Base-by-base conservation (phyloP, 176 grass and related monocot genomes). In the Triticum turgidum region DNA sequence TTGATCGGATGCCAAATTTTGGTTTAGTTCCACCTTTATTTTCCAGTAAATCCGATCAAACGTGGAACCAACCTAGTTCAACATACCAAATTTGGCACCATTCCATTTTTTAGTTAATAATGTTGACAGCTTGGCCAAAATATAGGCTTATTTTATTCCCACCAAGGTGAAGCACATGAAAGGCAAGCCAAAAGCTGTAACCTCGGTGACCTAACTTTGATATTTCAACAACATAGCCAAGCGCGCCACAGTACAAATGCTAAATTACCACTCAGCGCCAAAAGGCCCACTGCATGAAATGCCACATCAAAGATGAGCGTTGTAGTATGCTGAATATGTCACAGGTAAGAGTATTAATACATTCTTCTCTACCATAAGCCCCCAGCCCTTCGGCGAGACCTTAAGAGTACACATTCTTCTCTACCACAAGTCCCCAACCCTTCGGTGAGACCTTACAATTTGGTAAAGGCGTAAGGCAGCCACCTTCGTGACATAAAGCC, bases 401-500 rank as follows among this genome's bases (percentile, higher is more conserved):
- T 51, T 41, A 49, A 76, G 29, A 79, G 87, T 21, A 12, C 81
- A 68, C 81, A 68, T 78, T 72, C 58, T 72, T 42, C 88, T 81
- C 64, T 74, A 74, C 65, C 67, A 72, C 72, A 83, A 88, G 82
- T 30, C 63, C 79, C 78, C 73, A 69, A 47, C 17, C 90, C 92
- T 94, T 92, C 33, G 89, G 91, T 35, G 81, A 95, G 91, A 82
- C 72, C 89, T 83, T 95, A 64, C 41, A 74, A 67, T 56, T 84
- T 89, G 24, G 44, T 63, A 90, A 80, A 75, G 78, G 84, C 22
- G 10, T 80, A 73, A 82, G 89, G 84, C 73, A 85, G 88, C 84
- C 91, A 93, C 93, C 93, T 95, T 95, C 65, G 91, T 88, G 85
- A 83, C 89, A 69, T 80, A 64, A 77, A 74, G 6, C 79, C 90